phyloP scores from a whole-genome alignment of 345 rosid genomes.

The Boechera divaricarpa region DNA sequence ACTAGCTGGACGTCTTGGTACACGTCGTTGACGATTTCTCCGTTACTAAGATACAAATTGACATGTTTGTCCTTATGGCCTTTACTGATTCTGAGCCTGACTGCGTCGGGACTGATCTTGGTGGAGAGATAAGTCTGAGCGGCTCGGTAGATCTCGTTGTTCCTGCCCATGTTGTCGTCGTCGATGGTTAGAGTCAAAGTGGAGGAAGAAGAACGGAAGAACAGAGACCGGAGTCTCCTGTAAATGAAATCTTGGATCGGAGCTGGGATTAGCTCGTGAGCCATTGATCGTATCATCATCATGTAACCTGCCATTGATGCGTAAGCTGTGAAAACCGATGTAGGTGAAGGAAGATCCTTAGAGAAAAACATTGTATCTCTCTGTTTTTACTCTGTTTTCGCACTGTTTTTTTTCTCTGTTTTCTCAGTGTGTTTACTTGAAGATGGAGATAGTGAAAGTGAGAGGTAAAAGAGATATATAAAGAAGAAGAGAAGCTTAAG shows the following conservation, averaged over 20 bases:
- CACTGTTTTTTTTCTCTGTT: slow-evolving; percentile 13
- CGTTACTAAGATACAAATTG: slow-evolving; percentile 55
- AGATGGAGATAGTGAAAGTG: slow-evolving; percentile 23
- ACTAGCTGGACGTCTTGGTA: slow-evolving; percentile 53
- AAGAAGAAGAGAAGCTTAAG: slow-evolving; percentile 31
- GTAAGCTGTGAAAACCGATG: slow-evolving; percentile 61
- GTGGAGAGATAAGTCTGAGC: slow-evolving; percentile 59
- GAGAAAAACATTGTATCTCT: slow-evolving; percentile 48
- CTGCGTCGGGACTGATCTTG: slow-evolving; percentile 56
- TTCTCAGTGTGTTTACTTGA: slow-evolving; percentile 19
- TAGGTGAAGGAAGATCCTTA: slow-evolving; percentile 56
- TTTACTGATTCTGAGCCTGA: slow-evolving; percentile 57
- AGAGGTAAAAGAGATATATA: slow-evolving; percentile 36
- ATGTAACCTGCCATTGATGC: slow-evolving; percentile 66
- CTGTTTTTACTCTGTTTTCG: slow-evolving; percentile 2
- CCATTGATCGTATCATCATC: slow-evolving; percentile 59
- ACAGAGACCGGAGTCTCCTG: slow-evolving; percentile 45
- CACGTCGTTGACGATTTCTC: slow-evolving; percentile 54
- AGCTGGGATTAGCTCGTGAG: slow-evolving; percentile 55
- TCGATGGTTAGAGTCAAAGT: slow-evolving; percentile 55
- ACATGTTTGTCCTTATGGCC: slow-evolving; percentile 54
- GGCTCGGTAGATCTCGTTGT: slow-evolving; percentile 61
- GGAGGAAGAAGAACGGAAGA: slow-evolving; percentile 48
- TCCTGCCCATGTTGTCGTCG: slow-evolving; percentile 48
- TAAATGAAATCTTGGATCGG: slow-evolving; percentile 50